Evolutionary conservation across 2,329 filamentous ascomycete species (phyloP).

Genomic region (Neofusicoccum parvum): DNA sequence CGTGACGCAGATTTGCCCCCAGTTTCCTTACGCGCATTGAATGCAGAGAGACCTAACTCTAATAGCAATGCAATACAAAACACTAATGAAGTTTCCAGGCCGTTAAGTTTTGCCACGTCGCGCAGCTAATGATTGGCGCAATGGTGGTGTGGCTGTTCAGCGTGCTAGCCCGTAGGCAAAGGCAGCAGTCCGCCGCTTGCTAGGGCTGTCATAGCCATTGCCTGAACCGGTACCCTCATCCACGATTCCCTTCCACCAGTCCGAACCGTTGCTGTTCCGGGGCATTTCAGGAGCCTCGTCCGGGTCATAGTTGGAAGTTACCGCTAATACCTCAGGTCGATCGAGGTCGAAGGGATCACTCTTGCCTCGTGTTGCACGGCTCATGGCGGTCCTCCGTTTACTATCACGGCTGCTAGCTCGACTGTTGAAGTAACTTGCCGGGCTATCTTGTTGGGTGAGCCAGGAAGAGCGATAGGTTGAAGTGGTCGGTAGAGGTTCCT

Average conservation of each 20-base stretch:
- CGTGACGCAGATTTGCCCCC: neutral
- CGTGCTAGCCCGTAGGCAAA: neutral
- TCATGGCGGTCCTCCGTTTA: constrained; percentile 9
- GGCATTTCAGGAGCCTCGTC: neutral
- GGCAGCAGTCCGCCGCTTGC: neutral
- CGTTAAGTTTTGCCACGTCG: neutral
- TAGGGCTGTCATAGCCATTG: neutral
- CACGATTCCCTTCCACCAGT: constrained; percentile 11
- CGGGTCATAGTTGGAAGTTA: constrained; percentile 21
- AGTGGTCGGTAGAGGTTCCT: neutral
- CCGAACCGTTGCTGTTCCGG: neutral
- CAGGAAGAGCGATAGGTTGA: constrained; percentile 3
- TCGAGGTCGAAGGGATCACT: constrained; percentile 46
- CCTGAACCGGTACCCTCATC: neutral
- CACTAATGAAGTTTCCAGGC: constrained; percentile 5
- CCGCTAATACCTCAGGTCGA: constrained; percentile 41
- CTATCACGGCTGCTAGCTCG: neutral
- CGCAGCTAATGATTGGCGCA: neutral
- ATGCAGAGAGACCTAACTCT: constrained; percentile 5
- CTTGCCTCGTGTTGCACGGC: constrained; percentile 34
- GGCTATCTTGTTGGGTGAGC: neutral
- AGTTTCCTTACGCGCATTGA: neutral
- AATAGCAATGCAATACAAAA: constrained; percentile 16
- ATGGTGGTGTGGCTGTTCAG: neutral
- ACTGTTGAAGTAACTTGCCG: neutral